These are phyloP conservation scores for Pseudovirgaria hyperparasitica DNA, from an alignment of 2,329 filamentous ascomycete species.

Conservation along the genomic window DNA sequence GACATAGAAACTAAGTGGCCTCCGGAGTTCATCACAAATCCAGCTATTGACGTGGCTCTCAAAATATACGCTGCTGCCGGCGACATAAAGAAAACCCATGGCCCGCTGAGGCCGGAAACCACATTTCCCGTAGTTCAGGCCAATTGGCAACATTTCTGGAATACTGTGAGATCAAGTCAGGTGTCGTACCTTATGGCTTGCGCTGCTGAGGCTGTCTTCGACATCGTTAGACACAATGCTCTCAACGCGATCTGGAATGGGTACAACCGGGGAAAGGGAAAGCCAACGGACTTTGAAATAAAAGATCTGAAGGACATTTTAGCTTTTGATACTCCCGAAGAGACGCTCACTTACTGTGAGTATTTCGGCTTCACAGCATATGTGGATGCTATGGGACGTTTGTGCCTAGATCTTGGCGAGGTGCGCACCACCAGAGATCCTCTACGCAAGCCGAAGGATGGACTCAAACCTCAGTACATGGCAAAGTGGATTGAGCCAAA, in stretches of 20 bases:
- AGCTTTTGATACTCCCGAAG: slow-evolving; percentile 41
- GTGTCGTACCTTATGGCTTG: slow-evolving; percentile 52
- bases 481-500: slow-evolving; percentile 44
- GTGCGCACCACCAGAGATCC: slow-evolving; percentile 22
- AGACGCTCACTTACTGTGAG: slow-evolving; percentile 42
- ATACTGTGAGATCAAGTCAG: slow-evolving; percentile 38
- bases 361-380: slow-evolving; percentile 36
- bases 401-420: slow-evolving; percentile 42
- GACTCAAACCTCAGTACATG: slow-evolving; percentile 35
- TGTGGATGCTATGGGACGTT: slow-evolving; percentile 31
- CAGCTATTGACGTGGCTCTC: slow-evolving; percentile 42
- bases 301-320: slow-evolving; percentile 38
- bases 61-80: slow-evolving; percentile 43
- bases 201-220: slow-evolving; percentile 51
- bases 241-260: slow-evolving; percentile 43
- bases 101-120: slow-evolving; percentile 35
- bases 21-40: slow-evolving; percentile 34
- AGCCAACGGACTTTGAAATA: slow-evolving; percentile 44
- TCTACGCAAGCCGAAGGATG: slow-evolving; percentile 11
- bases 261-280: slow-evolving; percentile 38
- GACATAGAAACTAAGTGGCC: slow-evolving; percentile 46
- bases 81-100: slow-evolving; percentile 39
- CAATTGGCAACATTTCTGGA: slow-evolving; percentile 47
- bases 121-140: slow-evolving; percentile 43
- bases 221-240: slow-evolving; percentile 41